Conservation (phyloP, 2,329 filamentous ascomycete species). For the Aspergillus nomiae region DNA sequence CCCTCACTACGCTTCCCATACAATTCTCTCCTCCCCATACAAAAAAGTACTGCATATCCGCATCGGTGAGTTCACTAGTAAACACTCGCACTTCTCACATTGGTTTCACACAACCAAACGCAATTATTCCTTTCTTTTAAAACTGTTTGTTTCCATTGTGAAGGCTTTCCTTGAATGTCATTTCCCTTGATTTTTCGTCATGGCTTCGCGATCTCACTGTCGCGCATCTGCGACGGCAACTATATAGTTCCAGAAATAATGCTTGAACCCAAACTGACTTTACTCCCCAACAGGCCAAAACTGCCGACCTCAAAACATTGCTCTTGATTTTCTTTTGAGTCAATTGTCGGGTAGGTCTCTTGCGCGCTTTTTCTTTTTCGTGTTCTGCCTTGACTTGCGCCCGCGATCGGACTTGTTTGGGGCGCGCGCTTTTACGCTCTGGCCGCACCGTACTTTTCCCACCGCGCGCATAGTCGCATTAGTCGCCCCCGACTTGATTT, state of each 20-base stretch:
- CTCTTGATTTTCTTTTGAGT: constrained; percentile 15
- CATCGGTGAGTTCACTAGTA: constrained; percentile 39
- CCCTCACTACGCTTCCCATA: constrained; percentile 40
- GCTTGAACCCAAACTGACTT: constrained; percentile 13
- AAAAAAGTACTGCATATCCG: constrained; percentile 43
- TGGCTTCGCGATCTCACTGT: constrained; percentile 25
- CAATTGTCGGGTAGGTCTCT: constrained; percentile 19
- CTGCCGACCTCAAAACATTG: constrained; percentile 12
- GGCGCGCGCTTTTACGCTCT: constrained; percentile 20
- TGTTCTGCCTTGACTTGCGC: constrained; percentile 24
- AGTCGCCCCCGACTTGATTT: constrained; percentile 1
- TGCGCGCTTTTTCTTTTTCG: constrained; percentile 21
- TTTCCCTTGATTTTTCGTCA: constrained; percentile 26
- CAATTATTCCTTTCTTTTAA: constrained; percentile 21
- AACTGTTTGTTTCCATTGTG: constrained; percentile 16
- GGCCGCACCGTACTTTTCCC: constrained; percentile 11
- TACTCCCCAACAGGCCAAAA: constrained; percentile 16
- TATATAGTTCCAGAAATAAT: constrained; percentile 23
- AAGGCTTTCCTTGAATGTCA: constrained; percentile 16
- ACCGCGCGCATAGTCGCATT: constrained; percentile 17
- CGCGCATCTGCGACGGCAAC: constrained; percentile 23
- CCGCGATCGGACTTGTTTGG: constrained; percentile 23
- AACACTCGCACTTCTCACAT: constrained; percentile 26
- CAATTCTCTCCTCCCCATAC: constrained; percentile 38
- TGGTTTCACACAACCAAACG: constrained; percentile 31